phyloP scores from a whole-genome alignment of 129 eudicot genomes.

The Artemisia annua region DNA sequence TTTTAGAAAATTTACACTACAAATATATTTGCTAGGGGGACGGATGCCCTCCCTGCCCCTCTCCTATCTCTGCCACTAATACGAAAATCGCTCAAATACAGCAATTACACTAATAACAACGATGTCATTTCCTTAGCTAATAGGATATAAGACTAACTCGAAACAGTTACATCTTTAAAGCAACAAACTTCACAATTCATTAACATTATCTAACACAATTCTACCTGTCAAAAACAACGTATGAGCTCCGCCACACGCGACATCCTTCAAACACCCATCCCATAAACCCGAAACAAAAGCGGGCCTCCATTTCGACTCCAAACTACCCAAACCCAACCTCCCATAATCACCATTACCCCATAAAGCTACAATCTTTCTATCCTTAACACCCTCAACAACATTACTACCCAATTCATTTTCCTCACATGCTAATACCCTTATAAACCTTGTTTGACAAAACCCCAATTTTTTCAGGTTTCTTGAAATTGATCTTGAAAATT shows the following conservation, averaged over 20 bases:
- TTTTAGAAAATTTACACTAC: no score
- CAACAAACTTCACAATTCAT: background rate
- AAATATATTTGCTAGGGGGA: no score
- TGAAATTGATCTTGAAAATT: conserved; percentile 15
- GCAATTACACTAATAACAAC: no score
- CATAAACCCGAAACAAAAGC: conserved; percentile 56
- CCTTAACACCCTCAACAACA: background rate
- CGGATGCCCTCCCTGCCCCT: no score
- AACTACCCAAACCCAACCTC: conserved; percentile 78
- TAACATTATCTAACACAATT: background rate
- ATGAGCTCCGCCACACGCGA: conserved; percentile 96
- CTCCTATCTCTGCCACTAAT: no score
- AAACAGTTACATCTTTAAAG: no score
- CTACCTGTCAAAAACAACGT: conserved; percentile 82
- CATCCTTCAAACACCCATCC: conserved; percentile 45
- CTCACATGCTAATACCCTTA: conserved; percentile 34
- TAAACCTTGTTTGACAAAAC: conserved; percentile 39
- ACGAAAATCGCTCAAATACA: no score
- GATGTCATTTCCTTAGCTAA: no score
- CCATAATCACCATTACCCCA: conserved; percentile 99
- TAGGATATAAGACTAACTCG: no score
- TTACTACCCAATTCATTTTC: conserved; percentile 27
- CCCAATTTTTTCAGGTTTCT: conserved; percentile 24
- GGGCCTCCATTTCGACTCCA: conserved; percentile 86
- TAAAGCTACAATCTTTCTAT: conserved; percentile 59